Conservation (phyloP, 2,329 filamentous ascomycete genomes). For the Cucurbitaria berberidis region DNA sequence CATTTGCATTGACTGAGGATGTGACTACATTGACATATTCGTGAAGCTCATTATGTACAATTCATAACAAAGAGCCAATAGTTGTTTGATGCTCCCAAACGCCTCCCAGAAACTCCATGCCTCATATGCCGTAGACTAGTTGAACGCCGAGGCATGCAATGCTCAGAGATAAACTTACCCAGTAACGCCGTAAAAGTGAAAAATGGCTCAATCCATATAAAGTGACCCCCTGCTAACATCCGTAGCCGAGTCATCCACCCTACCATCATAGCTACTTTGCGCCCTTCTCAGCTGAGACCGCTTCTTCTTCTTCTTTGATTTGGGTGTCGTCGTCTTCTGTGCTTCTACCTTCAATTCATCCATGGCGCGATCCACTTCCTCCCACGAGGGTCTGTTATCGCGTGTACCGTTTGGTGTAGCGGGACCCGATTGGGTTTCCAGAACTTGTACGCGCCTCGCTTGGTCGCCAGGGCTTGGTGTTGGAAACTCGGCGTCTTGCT, state of each 20-base stretch:
- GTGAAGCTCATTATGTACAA: background rate
- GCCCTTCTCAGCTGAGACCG: conserved; percentile 39
- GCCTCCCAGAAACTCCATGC: background rate
- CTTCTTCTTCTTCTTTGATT: conserved; percentile 27
- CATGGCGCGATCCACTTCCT: conserved; percentile 45
- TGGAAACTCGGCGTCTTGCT: conserved; percentile 1
- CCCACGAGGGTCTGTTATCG: conserved; percentile 47
- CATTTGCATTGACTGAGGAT: background rate
- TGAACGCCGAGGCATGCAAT: background rate
- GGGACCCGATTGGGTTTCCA: conserved; percentile 52
- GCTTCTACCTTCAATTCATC: conserved; percentile 40
- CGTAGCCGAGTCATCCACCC: conserved; percentile 14
- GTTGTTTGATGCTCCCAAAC: background rate
- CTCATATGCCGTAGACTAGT: background rate
- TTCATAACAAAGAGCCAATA: background rate
- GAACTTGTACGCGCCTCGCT: conserved; percentile 35
- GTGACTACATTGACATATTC: background rate
- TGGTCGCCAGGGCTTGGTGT: conserved; percentile 29
- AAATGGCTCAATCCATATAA: conserved; percentile 8
- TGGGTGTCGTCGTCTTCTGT: conserved; percentile 16
- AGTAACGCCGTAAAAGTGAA: conserved; percentile 2
- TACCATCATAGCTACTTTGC: conserved; percentile 37
- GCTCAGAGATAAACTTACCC: background rate
- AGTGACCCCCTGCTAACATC: conserved; percentile 13
- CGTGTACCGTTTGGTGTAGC: conserved; percentile 52